These are phyloP conservation scores for Rhodotorula sp. DNA, from an alignment of 1,284 basidiomycete species.

Conservation along the genomic window DNA sequence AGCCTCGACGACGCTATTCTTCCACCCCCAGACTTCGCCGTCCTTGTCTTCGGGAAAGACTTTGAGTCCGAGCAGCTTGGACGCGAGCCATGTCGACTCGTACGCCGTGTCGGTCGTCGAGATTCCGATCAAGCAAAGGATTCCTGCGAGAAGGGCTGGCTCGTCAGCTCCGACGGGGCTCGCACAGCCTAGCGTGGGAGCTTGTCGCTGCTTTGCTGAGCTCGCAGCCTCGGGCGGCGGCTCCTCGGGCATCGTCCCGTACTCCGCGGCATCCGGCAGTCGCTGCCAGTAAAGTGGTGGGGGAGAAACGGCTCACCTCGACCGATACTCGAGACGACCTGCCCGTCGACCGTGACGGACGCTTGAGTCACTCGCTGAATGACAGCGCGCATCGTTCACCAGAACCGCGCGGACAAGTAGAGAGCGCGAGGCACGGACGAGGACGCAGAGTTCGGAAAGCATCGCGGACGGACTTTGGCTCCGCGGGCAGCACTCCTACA, in stretches of 20 bases:
- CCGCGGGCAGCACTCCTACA: too few relatives aligned
- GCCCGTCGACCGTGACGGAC: constrained; percentile 30
- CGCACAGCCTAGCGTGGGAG: background rate
- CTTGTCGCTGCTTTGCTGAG: background rate
- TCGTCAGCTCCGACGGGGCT: background rate
- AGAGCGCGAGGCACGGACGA: too few relatives aligned
- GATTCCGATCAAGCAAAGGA: constrained; percentile 37
- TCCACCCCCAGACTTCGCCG: constrained; percentile 37
- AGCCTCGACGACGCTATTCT: constrained; percentile 32
- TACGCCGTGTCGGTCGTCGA: constrained; percentile 24
- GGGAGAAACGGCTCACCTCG: constrained; percentile 10
- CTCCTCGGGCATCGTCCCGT: background rate
- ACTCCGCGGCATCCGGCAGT: too few relatives aligned
- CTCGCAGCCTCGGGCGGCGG: background rate
- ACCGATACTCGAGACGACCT: constrained; percentile 23
- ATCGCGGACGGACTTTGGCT: too few relatives aligned
- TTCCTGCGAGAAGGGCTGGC: background rate
- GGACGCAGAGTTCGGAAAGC: too few relatives aligned
- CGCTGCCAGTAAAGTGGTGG: too few relatives aligned
- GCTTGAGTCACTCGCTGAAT: constrained; percentile 25
- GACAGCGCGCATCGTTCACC: constrained; percentile 21
- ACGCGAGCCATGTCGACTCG: constrained; percentile 31
- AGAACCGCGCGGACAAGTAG: background rate
- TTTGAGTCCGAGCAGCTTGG: constrained; percentile 28
- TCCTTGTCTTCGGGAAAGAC: constrained; percentile 35